Percentiles rank a stretch among this genome's conserved stretches.
These are phyloP conservation scores for Zasmidium cellare DNA, from an alignment of 2,329 filamentous ascomycete species.

Conservation along the genomic window DNA sequence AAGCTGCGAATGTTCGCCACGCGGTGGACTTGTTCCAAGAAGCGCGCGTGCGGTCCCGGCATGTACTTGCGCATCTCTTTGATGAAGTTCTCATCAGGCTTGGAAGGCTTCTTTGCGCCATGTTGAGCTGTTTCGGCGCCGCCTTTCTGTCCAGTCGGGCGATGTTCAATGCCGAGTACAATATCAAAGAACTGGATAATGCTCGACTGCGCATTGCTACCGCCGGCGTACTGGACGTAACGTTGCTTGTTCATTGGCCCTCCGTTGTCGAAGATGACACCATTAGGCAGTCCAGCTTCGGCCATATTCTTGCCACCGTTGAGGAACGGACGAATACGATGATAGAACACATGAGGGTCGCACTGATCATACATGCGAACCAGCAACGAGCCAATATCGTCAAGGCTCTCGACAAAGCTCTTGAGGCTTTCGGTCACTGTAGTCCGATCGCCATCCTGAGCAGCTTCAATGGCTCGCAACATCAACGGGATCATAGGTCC, in stretches of 20 bases:
- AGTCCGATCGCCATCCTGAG: constrained; percentile 66
- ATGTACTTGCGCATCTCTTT: constrained; percentile 97
- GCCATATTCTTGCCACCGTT: constrained; percentile 98
- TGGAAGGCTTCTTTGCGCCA: constrained; percentile 45
- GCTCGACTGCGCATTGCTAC: constrained; percentile 95
- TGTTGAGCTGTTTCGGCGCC: constrained; percentile 33
- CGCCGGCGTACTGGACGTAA: constrained; percentile 85
- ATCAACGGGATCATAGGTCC: constrained; percentile 85
- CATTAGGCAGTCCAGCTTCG: constrained; percentile 84
- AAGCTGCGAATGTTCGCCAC: constrained; percentile 87
- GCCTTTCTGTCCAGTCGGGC: constrained; percentile 74
- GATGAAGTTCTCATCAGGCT: constrained; percentile 73
- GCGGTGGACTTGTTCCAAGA: constrained; percentile 74
- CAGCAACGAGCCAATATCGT: constrained; percentile 77
- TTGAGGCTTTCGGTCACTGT: constrained; percentile 76
- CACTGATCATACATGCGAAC: constrained; percentile 94
- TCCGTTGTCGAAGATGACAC: constrained; percentile 81
- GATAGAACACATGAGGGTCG: constrained; percentile 91
- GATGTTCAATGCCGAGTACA: constrained; percentile 83
- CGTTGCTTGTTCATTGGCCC: constrained; percentile 51
- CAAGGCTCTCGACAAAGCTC: constrained; percentile 80
- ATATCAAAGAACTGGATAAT: constrained; percentile 98
- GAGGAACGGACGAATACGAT: constrained; percentile 92
- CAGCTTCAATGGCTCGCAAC: constrained; percentile 82
- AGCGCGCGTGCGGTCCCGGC: constrained; percentile 88